Conservation (phyloP, 768 basidiomycete genomes). For the Lactarius tabidus region DNA sequence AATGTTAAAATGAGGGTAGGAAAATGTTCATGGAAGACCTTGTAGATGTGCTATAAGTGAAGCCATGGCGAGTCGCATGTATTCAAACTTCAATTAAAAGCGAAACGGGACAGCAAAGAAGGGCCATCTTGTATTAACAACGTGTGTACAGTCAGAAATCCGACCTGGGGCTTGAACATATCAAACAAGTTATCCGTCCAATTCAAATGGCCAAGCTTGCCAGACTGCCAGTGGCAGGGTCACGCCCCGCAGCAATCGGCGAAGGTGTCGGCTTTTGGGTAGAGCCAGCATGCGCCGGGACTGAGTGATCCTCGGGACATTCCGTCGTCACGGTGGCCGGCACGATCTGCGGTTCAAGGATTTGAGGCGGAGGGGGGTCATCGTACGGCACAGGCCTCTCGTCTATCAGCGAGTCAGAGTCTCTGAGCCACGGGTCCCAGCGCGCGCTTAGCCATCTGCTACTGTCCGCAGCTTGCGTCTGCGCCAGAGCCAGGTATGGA, state of each 20-base stretch:
- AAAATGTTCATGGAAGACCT: no score
- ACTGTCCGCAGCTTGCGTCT: no score
- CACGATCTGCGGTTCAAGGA: neutral
- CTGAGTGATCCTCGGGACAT: neutral
- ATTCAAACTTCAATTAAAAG: neutral
- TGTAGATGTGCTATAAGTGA: no score
- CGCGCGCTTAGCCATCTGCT: no score
- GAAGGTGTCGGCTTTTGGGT: neutral
- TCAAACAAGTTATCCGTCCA: neutral
- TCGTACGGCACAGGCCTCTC: neutral
- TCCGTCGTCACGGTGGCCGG: neutral
- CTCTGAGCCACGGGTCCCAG: neutral
- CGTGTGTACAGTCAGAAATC: neutral
- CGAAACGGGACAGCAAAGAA: neutral
- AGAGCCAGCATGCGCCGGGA: neutral
- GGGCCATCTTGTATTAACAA: neutral
- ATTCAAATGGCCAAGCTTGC: neutral
- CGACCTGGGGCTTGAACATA: neutral
- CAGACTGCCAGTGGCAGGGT: neutral
- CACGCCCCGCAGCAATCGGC: neutral
- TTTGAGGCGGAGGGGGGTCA: neutral
- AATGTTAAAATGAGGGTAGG: no score
- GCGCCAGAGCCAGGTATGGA: no score
- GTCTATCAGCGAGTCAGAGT: neutral
- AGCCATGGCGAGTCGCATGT: no score